Conservation (phyloP, 2,329 filamentous ascomycete species). For the Thermomyces lanuginosus region DNA sequence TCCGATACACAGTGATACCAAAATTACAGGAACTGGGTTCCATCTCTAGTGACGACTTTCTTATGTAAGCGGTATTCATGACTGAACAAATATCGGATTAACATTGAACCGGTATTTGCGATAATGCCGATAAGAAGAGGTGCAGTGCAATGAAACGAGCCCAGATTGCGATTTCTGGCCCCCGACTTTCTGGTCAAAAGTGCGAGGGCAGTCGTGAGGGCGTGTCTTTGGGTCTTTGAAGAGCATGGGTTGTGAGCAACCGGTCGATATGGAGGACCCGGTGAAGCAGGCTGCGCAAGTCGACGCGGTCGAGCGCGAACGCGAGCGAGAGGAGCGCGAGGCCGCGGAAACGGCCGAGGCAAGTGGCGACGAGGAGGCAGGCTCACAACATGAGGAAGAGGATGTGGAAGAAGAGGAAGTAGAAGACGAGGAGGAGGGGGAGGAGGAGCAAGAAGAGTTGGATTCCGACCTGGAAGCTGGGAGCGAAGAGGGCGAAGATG, state of each 20-base stretch:
- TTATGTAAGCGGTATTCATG: too few species aligned
- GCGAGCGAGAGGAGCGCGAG: conserved; percentile 9
- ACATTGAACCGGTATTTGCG: not conserved
- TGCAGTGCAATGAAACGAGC: not conserved
- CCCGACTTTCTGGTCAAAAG: too few species aligned
- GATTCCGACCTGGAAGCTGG: too few species aligned
- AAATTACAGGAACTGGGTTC: too few species aligned
- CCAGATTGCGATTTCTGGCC: not conserved
- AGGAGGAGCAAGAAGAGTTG: too few species aligned
- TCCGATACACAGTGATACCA: not conserved
- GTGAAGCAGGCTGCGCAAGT: conserved; percentile 22
- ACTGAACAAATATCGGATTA: too few species aligned
- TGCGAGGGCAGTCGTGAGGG: conserved; percentile 17
- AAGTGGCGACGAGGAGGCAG: conserved; percentile 16
- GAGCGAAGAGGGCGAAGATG: conserved; percentile 21
- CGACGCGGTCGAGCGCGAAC: conserved; percentile 15
- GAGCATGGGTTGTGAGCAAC: conserved; percentile 26
- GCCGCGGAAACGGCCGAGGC: conserved; percentile 13
- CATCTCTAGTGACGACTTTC: too few species aligned
- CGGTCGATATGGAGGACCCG: conserved; percentile 17
- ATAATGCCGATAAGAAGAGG: too few species aligned
- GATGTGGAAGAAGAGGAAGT: conserved; percentile 21
- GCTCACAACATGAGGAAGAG: conserved; percentile 19
- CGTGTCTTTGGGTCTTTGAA: conserved; percentile 12
- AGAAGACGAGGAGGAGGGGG: conserved; percentile 43